A percentile compares a stretch with the other conserved stretches of the same genome.
phyloP scores from a whole-genome alignment of 2,329 filamentous ascomycete genomes.

The Colletotrichum orchidophilum region DNA sequence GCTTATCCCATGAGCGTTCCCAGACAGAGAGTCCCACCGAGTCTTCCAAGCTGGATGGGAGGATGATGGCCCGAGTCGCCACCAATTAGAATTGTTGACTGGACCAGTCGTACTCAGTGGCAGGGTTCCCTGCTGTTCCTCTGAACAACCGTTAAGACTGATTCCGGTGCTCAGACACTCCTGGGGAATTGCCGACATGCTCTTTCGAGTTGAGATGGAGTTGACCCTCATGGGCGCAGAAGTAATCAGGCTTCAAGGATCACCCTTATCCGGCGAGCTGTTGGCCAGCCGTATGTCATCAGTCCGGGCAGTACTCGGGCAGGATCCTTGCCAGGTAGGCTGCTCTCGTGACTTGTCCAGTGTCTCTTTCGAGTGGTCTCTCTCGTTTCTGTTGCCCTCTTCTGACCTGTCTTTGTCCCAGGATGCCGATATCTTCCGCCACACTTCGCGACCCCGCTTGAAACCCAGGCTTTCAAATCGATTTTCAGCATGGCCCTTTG shows the following conservation, averaged over 20 bases:
- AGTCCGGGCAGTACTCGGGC: not conserved
- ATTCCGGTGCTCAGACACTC: not conserved
- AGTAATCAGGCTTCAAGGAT: too few relatives aligned
- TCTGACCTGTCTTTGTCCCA: constrained; percentile 2
- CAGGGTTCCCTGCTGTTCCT: not conserved
- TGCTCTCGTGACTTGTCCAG: not conserved
- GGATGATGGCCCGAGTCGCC: not conserved
- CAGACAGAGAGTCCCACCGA: not conserved
- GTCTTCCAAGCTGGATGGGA: not conserved
- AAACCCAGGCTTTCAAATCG: constrained; percentile 5
- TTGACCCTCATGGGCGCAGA: not conserved
- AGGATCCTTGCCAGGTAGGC: not conserved
- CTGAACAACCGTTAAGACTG: not conserved
- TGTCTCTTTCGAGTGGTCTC: not conserved
- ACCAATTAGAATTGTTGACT: not conserved
- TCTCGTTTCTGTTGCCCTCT: not conserved
- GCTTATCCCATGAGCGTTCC: not conserved
- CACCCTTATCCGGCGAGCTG: not conserved
- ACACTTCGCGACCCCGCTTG: constrained; percentile 10
- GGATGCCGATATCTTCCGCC: constrained; percentile 9
- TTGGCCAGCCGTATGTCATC: not conserved
- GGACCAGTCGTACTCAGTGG: not conserved
- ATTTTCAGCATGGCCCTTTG: not conserved
- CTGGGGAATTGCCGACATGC: not conserved
- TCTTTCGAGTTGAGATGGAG: not conserved